Evolutionary conservation across 1,139 yeast species (phyloP), one percentile per base, ranked within the genome.

Genomic region (Pichia sp.): DNA sequence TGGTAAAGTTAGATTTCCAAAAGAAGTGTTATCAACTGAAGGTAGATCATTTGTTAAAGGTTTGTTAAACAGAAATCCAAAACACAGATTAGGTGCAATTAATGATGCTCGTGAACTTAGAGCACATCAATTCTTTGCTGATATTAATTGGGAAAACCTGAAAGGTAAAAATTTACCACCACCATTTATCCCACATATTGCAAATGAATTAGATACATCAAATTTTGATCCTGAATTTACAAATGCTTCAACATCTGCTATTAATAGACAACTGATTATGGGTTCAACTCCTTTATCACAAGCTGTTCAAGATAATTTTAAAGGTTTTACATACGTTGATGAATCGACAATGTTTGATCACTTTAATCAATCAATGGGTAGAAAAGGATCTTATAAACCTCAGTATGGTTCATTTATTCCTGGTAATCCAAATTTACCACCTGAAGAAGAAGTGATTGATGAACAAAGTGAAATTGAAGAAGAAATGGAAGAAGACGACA

Each of bases 171-270:
- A 86, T 65, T 80, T 93, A n/a, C 95, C 96, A 46, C 99, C 99
- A 36, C 99, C 99, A 3, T 91, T 90, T 73, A 89, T 90, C 68
- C 99, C 99, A 3, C 96, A 89, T 67, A 79, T 93, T 59, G 73
- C 87, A 9, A 84, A 90, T 41, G 99, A 93, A 66, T 82, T 95
- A 4, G 99, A 93, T 68, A 91, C 96, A 10, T 87, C 96, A 16
- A 93, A 93, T 70, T 93, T 93, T 70, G 99, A 93, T 67, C 97
- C 98, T 9, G 98, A 91, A 69, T 93, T 93, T 69, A 93, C 99
- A 18, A 86, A 84, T 61, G 91, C 95, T 47, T 86, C 95, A 38
- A 89, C 96, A 1, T 84, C 95, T 22, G 83, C 81, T 42, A 78
- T 88, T 67, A 83, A 80, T 64, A 82, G 82, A 62, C 87, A 84